These are phyloP conservation scores for sweet orange (Citrus sinensis) DNA, from an alignment of 345 rosid genomes.

Conservation along the genomic window DNA sequence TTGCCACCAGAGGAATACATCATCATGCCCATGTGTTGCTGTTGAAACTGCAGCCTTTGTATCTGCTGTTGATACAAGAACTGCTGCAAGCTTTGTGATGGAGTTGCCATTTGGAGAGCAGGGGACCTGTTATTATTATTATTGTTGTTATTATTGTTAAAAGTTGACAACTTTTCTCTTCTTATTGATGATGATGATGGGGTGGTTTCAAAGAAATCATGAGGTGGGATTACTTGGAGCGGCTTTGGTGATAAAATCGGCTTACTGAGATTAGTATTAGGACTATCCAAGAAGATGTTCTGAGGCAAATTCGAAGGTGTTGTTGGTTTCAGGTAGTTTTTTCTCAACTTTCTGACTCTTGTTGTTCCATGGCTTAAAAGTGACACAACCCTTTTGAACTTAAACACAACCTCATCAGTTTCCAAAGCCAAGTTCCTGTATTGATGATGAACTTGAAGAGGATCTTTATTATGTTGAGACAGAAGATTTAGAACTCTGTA, in stretches of 20 bases:
- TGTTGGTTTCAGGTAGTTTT: conserved; percentile 19
- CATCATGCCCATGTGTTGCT: conserved; percentile 22
- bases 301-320: conserved; percentile 51
- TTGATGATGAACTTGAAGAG: conserved; percentile 29
- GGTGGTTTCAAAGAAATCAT: conserved; percentile 23
- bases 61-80: conserved; percentile 47
- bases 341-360: conserved; percentile 46
- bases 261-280: conserved; percentile 17
- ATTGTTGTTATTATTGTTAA: neutral
- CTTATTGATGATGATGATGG: neutral
- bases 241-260: conserved; percentile 61
- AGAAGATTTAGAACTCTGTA: conserved; percentile 48
- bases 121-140: conserved; percentile 12
- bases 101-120: conserved; percentile 25
- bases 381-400: conserved; percentile 58
- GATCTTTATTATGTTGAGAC: conserved; percentile 36
- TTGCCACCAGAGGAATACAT: conserved; percentile 38
- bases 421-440: conserved; percentile 37
- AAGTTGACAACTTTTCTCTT: conserved; percentile 38
- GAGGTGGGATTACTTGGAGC: conserved; percentile 50
- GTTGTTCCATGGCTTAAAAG: conserved; percentile 49
- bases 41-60: conserved; percentile 41
- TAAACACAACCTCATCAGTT: conserved; percentile 50
- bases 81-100: conserved; percentile 39
- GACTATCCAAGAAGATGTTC: conserved; percentile 55